These are phyloP conservation scores for Tolypocladium nubicola DNA, from an alignment of 2,329 filamentous ascomycete genomes.

Conservation along the genomic window DNA sequence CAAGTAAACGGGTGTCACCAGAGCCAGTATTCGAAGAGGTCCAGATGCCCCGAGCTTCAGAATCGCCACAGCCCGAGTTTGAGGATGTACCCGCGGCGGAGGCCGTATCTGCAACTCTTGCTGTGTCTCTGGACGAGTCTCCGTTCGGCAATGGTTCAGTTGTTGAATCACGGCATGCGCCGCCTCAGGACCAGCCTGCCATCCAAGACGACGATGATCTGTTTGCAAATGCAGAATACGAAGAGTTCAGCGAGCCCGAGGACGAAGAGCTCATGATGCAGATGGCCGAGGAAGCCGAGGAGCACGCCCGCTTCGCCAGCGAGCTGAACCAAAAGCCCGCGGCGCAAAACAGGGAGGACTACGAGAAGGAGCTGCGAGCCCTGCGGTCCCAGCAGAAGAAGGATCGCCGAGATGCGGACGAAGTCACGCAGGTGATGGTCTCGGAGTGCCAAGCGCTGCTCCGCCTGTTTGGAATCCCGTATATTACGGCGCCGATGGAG, in stretches of 20 bases:
- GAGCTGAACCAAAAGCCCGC: constrained; percentile 69
- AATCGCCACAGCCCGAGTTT: constrained; percentile 24
- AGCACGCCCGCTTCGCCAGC: constrained; percentile 86
- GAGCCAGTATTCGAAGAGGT: constrained; percentile 28
- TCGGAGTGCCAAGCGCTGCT: constrained; percentile 88
- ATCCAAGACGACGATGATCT: constrained; percentile 26
- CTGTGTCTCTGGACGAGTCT: background rate
- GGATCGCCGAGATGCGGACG: constrained; percentile 88
- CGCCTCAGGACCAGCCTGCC: background rate
- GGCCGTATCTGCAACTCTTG: background rate
- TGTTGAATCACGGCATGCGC: too few relatives aligned
- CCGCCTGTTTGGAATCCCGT: constrained; percentile 83
- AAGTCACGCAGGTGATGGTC: constrained; percentile 94
- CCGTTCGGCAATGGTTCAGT: constrained; percentile 7
- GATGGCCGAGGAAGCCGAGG: constrained; percentile 82
- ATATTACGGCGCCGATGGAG: constrained; percentile 97
- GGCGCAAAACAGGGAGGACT: constrained; percentile 62
- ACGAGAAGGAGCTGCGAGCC: constrained; percentile 78
- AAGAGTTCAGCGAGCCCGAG: constrained; percentile 74
- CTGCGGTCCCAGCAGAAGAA: constrained; percentile 93
- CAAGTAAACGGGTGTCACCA: constrained; percentile 3
- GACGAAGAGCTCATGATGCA: constrained; percentile 83
- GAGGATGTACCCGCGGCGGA: constrained; percentile 22
- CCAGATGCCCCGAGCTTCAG: constrained; percentile 12
- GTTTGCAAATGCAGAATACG: constrained; percentile 53